Evolutionary conservation across 805 yeast species (phyloP), one percentile per base, ranked within the genome.

Genomic region (Kurtzmaniella cleridarum): DNA sequence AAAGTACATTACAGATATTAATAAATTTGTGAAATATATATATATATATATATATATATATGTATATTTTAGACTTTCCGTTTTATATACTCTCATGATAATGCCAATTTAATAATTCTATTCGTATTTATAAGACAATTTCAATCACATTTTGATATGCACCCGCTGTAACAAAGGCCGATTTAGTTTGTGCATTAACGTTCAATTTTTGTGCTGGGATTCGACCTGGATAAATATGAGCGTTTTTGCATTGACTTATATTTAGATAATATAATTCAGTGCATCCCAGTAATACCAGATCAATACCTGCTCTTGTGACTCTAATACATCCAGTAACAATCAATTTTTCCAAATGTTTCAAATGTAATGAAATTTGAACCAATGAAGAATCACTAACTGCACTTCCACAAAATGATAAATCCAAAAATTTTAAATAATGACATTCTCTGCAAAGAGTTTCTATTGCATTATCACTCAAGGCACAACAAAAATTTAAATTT

Each of bases 291-390:
- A 82, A 56, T 20, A 84, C 52, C 14, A 82, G 75, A 60, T 84
- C 88, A 23, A 84, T 78, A 12, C 93, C 91, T 8, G 84, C 84
- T 49, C 87, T 65, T 1, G 91, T 84, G 7, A 82, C 90, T 45
- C 90, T 66, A 9, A 82, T 71, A 59, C 93, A 84, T 1, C 93
- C 91, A 38, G 76, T 78, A 14, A 84, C 65, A 3, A 64, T 61
- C 38, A 84, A 61, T 16, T 61, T 53, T 38, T 72, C 71, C 45
- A 84, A 56, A 27, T 64, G 51, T 39, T 69, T 60, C 44, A 83
- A 60, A 45, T 78, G 75, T 27, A 76, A 54, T 2, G 85, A 76
- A 8, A 84, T 68, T 0, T 82, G 74, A 28, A 77, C 68, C 30
- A 84, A 55, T 1, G 88, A 78, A 13, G 79, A 71, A 49, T 84